phyloP scores from a whole-genome alignment of 805 yeast species.

The Starmerella sirachaensis region DNA sequence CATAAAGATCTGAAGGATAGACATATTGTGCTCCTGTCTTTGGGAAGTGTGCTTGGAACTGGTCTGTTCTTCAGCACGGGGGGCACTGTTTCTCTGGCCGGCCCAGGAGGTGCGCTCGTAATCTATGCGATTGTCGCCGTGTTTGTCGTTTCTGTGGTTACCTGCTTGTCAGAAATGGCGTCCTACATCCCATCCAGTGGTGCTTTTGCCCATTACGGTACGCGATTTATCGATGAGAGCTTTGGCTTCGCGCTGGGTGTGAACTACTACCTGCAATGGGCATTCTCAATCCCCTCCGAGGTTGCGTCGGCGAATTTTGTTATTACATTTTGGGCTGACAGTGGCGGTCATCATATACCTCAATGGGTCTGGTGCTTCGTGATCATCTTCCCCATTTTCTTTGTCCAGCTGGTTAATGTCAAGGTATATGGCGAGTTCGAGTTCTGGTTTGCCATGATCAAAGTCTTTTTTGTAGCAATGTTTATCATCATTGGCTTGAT shows the following conservation, averaged over 20 bases:
- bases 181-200: constrained; percentile 47
- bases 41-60: constrained; percentile 68
- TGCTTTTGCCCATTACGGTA: constrained; percentile 51
- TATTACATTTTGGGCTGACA: constrained; percentile 35
- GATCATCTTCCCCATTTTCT: constrained; percentile 36
- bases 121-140: constrained; percentile 35
- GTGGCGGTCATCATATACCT: constrained; percentile 30
- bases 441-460: constrained; percentile 55
- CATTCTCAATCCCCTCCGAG: constrained; percentile 36
- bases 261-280: constrained; percentile 39
- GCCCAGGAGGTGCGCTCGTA: constrained; percentile 27
- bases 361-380: constrained; percentile 40
- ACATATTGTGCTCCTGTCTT: constrained; percentile 60
- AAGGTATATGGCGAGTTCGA: constrained; percentile 46
- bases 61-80: constrained; percentile 46
- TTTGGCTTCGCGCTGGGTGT: constrained; percentile 48
- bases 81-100: constrained; percentile 21
- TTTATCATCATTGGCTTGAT: constrained; percentile 43
- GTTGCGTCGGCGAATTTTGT: constrained; percentile 35
- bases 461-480: constrained; percentile 53
- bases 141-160: constrained; percentile 52
- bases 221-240: constrained; percentile 50
- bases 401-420: constrained; percentile 40
- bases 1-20: constrained; percentile 34
- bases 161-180: constrained; percentile 43